Evolutionary conservation across 495 filamentous ascomycete genomes (phyloP), one percentile per base, ranked within the genome.

Genomic region (Penicillium alfredii): DNA sequence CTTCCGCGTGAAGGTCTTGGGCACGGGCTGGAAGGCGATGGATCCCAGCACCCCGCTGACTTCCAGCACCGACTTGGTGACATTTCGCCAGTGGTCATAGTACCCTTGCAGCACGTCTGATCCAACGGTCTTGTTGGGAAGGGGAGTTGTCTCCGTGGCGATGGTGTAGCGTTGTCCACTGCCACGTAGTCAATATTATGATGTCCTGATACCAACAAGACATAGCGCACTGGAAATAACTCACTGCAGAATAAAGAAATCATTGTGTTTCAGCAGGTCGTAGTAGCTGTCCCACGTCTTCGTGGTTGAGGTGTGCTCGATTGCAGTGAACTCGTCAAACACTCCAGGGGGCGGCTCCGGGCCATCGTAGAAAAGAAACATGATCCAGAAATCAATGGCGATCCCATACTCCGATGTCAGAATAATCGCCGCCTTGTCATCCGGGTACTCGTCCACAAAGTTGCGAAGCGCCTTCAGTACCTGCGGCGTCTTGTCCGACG

Each of bases 311-410:
- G 56, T 56, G 6, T 73, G 65, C 0, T 60, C 55, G 30, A 78
- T 69, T 21, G 51, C 58, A 5, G 67, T 71, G 57, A 81, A 78
- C 38, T 66, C 69, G 33, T 71, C 61, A 38, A 81, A 81, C 6
- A 75, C 63, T 4, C 64, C 72, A 9, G 59, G 45, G 2, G 76
- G 76, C 8, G 74, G 73, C 32, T 69, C 58, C 0, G 72, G 66
- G 3, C 74, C 76, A 30, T 81, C 72, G 44, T 79, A 80, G 62
- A 78, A 81, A n/a, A 78, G 42, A 46, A 80, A 81, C 41, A 80
- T 50, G 31, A 77, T 69, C 72, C 74, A 78, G 17, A 69, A 58
- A n/a, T 77, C 65, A 34, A 78, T 28, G 0, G 72, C 25, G 2
- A 60, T 54, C 0, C 71, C 64, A n/a, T 71, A 57, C 45, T 78